Conservation (phyloP, 805 yeast genomes). For the Peterozyma xylosa region DNA sequence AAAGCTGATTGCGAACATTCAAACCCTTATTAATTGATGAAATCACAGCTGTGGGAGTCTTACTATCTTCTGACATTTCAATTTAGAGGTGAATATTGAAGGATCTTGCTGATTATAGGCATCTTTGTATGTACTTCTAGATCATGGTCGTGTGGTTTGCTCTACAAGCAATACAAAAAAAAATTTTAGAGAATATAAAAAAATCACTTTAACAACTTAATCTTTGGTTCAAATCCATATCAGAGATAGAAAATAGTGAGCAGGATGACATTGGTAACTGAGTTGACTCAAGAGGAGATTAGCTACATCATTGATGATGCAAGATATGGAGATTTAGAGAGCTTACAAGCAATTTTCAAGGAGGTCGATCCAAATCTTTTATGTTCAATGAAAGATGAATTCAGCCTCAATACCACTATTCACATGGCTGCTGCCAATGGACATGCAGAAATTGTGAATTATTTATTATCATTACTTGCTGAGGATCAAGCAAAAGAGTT, state of each 20-base stretch:
- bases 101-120: no score
- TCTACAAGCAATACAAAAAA: no score
- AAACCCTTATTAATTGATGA: no score
- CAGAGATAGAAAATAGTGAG: no score
- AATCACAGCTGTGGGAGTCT: no score
- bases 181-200: no score
- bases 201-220: no score
- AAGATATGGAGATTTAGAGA: slow-evolving; percentile 80
- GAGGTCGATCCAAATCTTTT: slow-evolving; percentile 36
- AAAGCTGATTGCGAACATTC: slow-evolving; percentile 11
- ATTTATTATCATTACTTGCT: slow-evolving; percentile 42
- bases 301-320: slow-evolving; percentile 80
- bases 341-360: slow-evolving; percentile 61
- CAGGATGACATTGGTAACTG: slow-evolving; percentile 17
- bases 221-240: no score
- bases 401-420: slow-evolving; percentile 63
- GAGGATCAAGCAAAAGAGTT: slow-evolving; percentile 35
- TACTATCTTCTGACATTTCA: no score
- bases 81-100: no score
- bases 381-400: slow-evolving; percentile 50
- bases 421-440: slow-evolving; percentile 98
- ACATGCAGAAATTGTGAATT: slow-evolving; percentile 60
- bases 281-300: slow-evolving; percentile 63
- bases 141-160: no score
- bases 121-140: no score